A percentile compares a stretch with the other conserved stretches of the same genome.
phyloP scores from a whole-genome alignment of 1,284 basidiomycete species.

The Schizophyllum commune region DNA sequence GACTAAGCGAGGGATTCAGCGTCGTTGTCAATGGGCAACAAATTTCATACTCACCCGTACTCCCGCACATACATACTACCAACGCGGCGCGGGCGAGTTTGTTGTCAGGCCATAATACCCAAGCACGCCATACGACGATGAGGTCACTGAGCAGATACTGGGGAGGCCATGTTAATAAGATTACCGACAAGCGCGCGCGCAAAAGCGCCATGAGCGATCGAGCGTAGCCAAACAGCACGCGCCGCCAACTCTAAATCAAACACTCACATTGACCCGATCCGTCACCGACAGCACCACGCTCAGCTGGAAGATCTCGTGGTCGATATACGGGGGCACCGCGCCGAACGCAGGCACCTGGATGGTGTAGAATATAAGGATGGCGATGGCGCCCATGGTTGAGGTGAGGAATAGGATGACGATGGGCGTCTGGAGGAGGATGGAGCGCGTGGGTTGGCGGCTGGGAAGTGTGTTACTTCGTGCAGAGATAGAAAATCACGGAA shows the following conservation, averaged over 20 bases:
- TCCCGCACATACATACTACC: slow-evolving; percentile 6
- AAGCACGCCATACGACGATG: slow-evolving; percentile 10
- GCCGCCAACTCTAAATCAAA: too few relatives aligned
- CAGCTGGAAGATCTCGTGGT: not conserved
- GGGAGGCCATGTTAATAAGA: too few relatives aligned
- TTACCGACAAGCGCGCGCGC: too few relatives aligned
- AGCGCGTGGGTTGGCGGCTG: not conserved
- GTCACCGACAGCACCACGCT: not conserved
- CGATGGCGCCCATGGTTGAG: not conserved
- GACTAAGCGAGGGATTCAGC: too few relatives aligned
- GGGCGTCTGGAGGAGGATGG: not conserved
- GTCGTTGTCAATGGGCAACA: too few relatives aligned
- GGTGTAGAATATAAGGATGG: not conserved
- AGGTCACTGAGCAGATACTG: slow-evolving; percentile 10
- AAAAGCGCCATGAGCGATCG: too few relatives aligned
- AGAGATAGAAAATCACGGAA: not conserved
- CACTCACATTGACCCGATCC: not conserved
- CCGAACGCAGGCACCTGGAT: not conserved
- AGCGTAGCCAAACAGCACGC: too few relatives aligned
- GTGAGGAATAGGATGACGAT: not conserved
- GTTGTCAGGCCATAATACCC: slow-evolving; percentile 10
- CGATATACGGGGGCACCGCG: not conserved
- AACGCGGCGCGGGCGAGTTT: slow-evolving; percentile 4
- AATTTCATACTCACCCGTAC: slow-evolving; percentile 7
- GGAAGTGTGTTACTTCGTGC: not conserved